A percentile compares a stretch with the other conserved stretches of the same genome.
Conservation (phyloP, 2,329 filamentous ascomycete genomes). For the Hortaea sp. region DNA sequence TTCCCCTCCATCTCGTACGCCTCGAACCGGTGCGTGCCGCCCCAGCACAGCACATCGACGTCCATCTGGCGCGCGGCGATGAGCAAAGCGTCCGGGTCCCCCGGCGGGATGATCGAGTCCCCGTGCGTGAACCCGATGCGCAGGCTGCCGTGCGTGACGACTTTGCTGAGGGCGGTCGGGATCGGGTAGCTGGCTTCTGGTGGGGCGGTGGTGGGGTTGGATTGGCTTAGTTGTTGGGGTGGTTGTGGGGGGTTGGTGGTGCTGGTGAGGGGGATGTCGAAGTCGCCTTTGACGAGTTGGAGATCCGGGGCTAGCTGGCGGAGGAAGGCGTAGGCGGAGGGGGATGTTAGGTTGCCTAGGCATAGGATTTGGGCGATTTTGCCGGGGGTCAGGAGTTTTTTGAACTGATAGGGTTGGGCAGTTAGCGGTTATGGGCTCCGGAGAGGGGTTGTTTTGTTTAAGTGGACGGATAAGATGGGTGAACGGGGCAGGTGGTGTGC, state of each 20-base stretch:
- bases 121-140: conserved; percentile 63
- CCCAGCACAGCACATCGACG: conserved; percentile 60
- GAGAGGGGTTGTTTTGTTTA: background rate
- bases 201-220: background rate
- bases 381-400: conserved; percentile 48
- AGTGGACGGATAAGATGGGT: background rate
- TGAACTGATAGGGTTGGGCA: conserved; percentile 28
- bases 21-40: conserved; percentile 59
- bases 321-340: conserved; percentile 48
- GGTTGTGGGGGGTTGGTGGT: conserved; percentile 7
- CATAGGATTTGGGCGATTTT: conserved; percentile 51
- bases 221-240: conserved; percentile 1
- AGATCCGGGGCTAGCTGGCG: conserved; percentile 49
- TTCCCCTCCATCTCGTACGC: conserved; percentile 63
- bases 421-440: background rate
- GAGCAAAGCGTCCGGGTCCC: conserved; percentile 55
- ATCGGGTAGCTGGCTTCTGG: conserved; percentile 20
- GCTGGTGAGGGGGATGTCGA: conserved; percentile 58
- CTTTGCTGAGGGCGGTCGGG: conserved; percentile 50
- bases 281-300: conserved; percentile 61
- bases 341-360: conserved; percentile 48
- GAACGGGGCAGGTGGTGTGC: conserved; percentile 3
- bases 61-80: conserved; percentile 63
- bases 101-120: conserved; percentile 60
- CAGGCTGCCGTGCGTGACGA: conserved; percentile 58